These are phyloP conservation scores for Mitragyna speciosa DNA, from an alignment of 257 asterid species.

Conservation along the genomic window DNA sequence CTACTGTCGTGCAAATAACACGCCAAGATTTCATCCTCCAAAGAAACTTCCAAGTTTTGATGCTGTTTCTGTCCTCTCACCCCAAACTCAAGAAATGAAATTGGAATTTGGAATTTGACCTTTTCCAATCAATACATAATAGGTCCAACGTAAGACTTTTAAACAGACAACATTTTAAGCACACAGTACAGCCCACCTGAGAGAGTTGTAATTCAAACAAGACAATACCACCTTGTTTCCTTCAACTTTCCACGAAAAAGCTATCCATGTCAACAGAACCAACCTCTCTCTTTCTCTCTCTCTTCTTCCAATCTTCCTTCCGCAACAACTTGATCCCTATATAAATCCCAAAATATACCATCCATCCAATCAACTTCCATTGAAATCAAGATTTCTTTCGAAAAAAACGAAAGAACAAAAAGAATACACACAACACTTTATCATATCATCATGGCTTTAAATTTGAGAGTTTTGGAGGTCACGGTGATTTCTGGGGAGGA, in stretches of 20 bases:
- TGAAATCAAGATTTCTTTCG: neutral
- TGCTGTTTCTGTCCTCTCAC: too few relatives aligned
- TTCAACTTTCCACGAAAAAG: neutral
- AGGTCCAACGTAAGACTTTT: neutral
- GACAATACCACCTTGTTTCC: neutral
- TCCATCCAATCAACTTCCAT: neutral
- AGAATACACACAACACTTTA: neutral
- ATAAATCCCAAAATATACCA: neutral
- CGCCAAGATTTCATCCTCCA: too few relatives aligned
- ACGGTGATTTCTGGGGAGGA: conserved; percentile 73
- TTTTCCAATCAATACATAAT: too few relatives aligned
- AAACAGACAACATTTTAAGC: neutral
- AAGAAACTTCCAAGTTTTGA: too few relatives aligned
- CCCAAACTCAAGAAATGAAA: too few relatives aligned
- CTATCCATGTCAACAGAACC: conserved; percentile 21
- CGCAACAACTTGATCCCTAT: neutral
- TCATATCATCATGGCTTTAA: neutral
- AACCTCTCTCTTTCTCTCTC: conserved; percentile 33
- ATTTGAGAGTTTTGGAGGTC: conserved; percentile 38
- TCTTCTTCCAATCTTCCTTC: conserved; percentile 36
- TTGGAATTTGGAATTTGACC: too few relatives aligned
- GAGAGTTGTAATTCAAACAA: too few relatives aligned
- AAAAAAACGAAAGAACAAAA: neutral
- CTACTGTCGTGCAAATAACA: too few relatives aligned
- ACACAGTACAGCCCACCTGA: neutral